Conservation (phyloP, 306 rosid species). For the Corylus americana region DNA sequence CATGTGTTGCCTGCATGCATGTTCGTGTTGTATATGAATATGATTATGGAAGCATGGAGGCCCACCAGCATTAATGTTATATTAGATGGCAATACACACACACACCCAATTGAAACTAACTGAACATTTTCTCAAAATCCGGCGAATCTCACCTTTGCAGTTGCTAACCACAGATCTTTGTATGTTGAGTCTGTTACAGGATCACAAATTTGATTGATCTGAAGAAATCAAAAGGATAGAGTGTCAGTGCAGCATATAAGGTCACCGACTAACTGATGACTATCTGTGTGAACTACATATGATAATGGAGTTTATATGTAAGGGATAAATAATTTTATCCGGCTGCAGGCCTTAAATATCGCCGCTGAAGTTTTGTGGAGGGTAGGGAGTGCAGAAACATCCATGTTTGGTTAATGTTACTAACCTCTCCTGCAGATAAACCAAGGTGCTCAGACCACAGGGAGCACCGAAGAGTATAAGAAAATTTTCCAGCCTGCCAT, state of each 20-base stretch:
- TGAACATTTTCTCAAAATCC: conserved; percentile 15
- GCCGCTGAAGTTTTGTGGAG: background rate
- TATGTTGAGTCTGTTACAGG: conserved; percentile 52
- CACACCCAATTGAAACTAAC: background rate
- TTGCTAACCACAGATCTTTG: conserved; percentile 50
- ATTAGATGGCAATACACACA: conserved; percentile 10
- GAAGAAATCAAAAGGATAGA: conserved; percentile 13
- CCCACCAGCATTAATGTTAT: background rate
- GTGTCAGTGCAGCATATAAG: background rate
- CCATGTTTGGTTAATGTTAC: conserved; percentile 17
- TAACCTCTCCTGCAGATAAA: conserved; percentile 68
- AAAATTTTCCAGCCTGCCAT: conserved; percentile 90
- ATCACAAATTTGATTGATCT: conserved; percentile 49
- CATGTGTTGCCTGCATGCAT: background rate
- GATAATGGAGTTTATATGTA: background rate
- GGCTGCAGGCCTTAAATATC: background rate
- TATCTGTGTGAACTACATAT: background rate
- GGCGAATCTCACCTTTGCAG: conserved; percentile 49
- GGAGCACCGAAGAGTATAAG: conserved; percentile 78
- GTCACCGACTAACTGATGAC: background rate
- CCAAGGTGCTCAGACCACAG: conserved; percentile 99
- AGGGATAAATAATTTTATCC: background rate
- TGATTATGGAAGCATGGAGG: background rate
- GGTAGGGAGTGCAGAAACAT: background rate
- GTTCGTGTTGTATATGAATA: background rate